Evolutionary conservation across 352 stramenopile species (phyloP).

Genomic region (Salisapilia sapeloensis): DNA sequence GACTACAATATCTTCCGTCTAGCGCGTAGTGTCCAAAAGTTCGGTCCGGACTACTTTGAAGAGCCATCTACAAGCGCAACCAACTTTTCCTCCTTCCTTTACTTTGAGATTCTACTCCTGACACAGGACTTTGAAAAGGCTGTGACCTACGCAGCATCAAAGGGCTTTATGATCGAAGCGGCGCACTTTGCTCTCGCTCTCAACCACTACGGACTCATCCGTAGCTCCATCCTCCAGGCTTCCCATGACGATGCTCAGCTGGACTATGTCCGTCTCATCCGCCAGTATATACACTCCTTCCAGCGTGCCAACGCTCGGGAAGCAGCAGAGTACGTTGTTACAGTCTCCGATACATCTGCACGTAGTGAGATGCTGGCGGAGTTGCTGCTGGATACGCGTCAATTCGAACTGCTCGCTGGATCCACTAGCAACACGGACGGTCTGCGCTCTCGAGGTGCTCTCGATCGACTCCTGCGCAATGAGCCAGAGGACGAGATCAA

Average conservation of each 20-base stretch:
- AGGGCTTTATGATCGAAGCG: conserved; percentile 59
- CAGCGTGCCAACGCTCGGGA: conserved; percentile 58
- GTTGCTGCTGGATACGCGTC: conserved; percentile 61
- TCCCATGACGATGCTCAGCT: conserved; percentile 47
- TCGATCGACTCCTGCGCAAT: conserved; percentile 56
- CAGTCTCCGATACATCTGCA: conserved; percentile 29
- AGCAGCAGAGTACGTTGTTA: conserved; percentile 67
- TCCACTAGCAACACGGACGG: conserved; percentile 72
- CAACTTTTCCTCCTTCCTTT: conserved; percentile 45
- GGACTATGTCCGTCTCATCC: conserved; percentile 57
- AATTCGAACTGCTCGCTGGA: conserved; percentile 62
- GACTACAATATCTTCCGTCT: conserved; percentile 43
- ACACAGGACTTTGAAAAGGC: conserved; percentile 68
- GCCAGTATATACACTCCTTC: conserved; percentile 73
- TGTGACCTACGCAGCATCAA: conserved; percentile 62
- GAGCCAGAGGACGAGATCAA: conserved; percentile 58
- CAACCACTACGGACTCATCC: conserved; percentile 58
- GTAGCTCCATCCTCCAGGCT: conserved; percentile 24
- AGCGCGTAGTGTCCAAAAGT: conserved; percentile 58
- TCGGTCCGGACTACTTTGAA: conserved; percentile 59
- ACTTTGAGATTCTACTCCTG: conserved; percentile 66
- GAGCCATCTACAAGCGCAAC: conserved; percentile 11
- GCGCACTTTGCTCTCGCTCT: conserved; percentile 69
- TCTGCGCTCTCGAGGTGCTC: conserved; percentile 55
- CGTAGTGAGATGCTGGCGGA: conserved; percentile 62